Evolutionary conservation across 768 basidiomycete genomes (phyloP).

Genomic region (Cyclocybe aegerita): DNA sequence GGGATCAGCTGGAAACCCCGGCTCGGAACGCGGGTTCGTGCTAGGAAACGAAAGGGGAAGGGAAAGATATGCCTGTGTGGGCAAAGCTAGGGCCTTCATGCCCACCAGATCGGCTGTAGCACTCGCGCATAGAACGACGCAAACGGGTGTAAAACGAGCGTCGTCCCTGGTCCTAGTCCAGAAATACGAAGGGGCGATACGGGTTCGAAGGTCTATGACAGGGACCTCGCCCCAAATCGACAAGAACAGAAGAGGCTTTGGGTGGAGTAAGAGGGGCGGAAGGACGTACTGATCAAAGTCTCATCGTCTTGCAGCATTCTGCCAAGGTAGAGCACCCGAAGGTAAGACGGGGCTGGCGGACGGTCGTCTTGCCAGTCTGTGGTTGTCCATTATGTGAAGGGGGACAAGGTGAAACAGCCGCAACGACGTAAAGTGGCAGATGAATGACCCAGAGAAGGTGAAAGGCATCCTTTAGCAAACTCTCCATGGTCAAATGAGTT

Average conservation of each 20-base stretch:
- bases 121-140: no score
- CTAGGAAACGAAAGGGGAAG: no score
- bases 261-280: constrained; percentile 5
- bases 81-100: no score
- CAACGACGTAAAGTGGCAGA: neutral
- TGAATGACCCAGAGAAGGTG: constrained; percentile 1
- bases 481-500: constrained; percentile 1
- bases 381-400: neutral
- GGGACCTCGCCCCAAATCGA: neutral
- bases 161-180: no score
- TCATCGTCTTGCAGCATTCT: constrained; percentile 86
- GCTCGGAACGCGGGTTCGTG: no score
- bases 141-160: no score
- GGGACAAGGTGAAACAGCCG: no score
- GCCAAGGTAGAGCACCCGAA: constrained; percentile 75
- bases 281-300: constrained; percentile 57
- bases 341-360: constrained; percentile 74
- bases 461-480: constrained; percentile 9
- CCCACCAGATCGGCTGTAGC: no score
- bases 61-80: no score
- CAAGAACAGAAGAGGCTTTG: neutral
- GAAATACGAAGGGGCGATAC: neutral
- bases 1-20: no score
- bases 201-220: constrained; percentile 4
- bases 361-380: constrained; percentile 79